Conservation (phyloP, 371 early-diverging fungal genomes). For the Apophysomyces elegans region DNA sequence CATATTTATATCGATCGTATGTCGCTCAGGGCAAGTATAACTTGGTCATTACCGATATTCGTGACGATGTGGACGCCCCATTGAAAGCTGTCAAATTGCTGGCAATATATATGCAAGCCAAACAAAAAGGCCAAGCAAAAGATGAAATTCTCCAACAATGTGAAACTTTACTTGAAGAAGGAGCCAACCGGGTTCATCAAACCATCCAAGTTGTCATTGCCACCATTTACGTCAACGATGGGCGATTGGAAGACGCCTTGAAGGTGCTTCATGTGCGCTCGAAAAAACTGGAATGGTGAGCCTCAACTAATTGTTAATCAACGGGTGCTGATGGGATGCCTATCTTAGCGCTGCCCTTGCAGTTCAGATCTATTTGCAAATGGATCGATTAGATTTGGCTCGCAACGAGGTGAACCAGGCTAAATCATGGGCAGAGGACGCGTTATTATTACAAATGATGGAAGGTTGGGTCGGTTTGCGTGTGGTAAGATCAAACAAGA, state of each 20-base stretch:
- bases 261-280: constrained; percentile 66
- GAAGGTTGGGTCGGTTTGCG: constrained; percentile 90
- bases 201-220: constrained; percentile 54
- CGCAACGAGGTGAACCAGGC: constrained; percentile 73
- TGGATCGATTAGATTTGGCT: constrained; percentile 90
- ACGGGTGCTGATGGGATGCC: neutral
- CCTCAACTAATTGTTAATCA: neutral
- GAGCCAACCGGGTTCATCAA: constrained; percentile 44
- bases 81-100: constrained; percentile 61
- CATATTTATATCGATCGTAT: constrained; percentile 68
- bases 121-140: constrained; percentile 31
- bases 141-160: constrained; percentile 44
- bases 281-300: constrained; percentile 82
- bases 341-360: constrained; percentile 70
- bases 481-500: constrained; percentile 42
- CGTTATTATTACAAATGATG: constrained; percentile 87
- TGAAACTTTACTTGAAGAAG: constrained; percentile 48
- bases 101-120: constrained; percentile 55
- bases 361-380: constrained; percentile 77
- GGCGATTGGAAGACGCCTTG: constrained; percentile 60
- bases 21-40: constrained; percentile 69
- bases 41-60: constrained; percentile 61
- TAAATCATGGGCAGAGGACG: constrained; percentile 90
- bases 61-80: constrained; percentile 44
- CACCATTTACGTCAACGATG: constrained; percentile 49